Percentiles rank a stretch among this genome's conserved stretches.
Evolutionary conservation across 768 basidiomycete genomes (phyloP).

Genomic region (Leccinum boreale): DNA sequence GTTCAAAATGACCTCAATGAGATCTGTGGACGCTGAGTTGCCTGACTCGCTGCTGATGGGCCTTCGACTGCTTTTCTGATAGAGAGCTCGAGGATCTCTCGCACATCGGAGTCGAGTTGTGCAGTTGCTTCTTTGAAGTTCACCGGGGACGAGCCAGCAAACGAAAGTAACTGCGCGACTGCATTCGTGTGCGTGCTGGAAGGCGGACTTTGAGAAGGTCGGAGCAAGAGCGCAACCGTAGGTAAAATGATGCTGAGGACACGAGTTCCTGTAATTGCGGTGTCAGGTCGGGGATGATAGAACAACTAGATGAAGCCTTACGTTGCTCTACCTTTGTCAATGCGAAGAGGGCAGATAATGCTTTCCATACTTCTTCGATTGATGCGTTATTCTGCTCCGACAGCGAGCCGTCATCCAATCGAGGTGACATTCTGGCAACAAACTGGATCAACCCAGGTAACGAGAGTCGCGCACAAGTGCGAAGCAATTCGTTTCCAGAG

Average conservation of each 20-base stretch:
- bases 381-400: slow-evolving; percentile 58
- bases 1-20: slow-evolving; percentile 67
- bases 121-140: slow-evolving; percentile 85
- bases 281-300: slow-evolving; percentile 9
- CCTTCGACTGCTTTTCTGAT: slow-evolving; percentile 73
- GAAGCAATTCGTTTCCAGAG: slow-evolving; percentile 61
- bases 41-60: slow-evolving; percentile 31
- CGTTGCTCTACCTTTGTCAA: slow-evolving; percentile 58
- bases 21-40: slow-evolving; percentile 66
- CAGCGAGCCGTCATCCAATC: slow-evolving; percentile 53
- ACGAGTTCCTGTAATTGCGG: slow-evolving; percentile 49
- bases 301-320: slow-evolving; percentile 35
- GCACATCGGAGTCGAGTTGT: slow-evolving; percentile 53
- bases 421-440: slow-evolving; percentile 64
- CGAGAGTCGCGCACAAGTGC: slow-evolving; percentile 67
- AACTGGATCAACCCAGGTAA: slow-evolving; percentile 82
- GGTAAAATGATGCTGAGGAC: slow-evolving; percentile 73
- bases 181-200: slow-evolving; percentile 53
- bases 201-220: slow-evolving; percentile 43
- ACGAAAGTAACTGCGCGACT: slow-evolving; percentile 63
- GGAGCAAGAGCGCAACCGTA: slow-evolving; percentile 66
- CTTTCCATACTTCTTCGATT: slow-evolving; percentile 78
- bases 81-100: slow-evolving; percentile 69
- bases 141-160: slow-evolving; percentile 66
- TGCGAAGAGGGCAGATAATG: slow-evolving; percentile 62